phyloP scores from a whole-genome alignment of 2,329 filamentous ascomycete genomes.

The Plectosphaerella plurivora region DNA sequence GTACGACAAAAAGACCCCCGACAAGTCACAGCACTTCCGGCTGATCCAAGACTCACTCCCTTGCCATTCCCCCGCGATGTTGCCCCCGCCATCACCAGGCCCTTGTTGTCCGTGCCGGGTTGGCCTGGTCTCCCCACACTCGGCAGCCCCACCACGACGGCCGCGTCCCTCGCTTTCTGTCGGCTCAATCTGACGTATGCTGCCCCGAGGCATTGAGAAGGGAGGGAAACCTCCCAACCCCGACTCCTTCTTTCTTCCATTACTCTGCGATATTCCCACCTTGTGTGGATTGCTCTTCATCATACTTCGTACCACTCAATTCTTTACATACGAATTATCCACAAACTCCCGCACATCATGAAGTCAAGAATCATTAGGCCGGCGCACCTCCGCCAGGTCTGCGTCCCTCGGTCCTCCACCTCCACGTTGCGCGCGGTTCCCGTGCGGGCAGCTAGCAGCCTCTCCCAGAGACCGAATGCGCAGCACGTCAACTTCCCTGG shows the following conservation, averaged over 20 bases:
- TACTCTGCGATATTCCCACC: background rate
- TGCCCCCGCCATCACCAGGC: no score
- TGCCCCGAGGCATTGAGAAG: slow-evolving; percentile 4
- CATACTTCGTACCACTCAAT: slow-evolving; percentile 6
- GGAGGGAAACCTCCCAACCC: background rate
- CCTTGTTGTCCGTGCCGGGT: no score
- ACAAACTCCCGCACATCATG: slow-evolving; percentile 17
- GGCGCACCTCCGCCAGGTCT: slow-evolving; percentile 20
- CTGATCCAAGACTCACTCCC: background rate
- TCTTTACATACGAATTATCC: no score
- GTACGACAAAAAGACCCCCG: no score
- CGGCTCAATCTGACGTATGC: slow-evolving; percentile 27
- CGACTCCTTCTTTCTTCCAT: background rate
- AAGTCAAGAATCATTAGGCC: slow-evolving; percentile 26
- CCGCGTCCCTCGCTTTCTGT: slow-evolving; percentile 18
- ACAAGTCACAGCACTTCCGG: no score
- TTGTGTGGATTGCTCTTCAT: background rate
- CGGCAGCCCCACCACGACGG: background rate
- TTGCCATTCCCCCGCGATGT: no score
- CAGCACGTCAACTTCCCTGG: slow-evolving; percentile 74
- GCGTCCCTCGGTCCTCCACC: slow-evolving; percentile 12
- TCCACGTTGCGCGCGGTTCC: slow-evolving; percentile 9
- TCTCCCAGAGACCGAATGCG: slow-evolving; percentile 53
- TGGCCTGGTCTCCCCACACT: no score
- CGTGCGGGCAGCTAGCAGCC: slow-evolving; percentile 37